Base-by-base conservation (phyloP, 1,284 basidiomycete genomes). In the Moniliella sp. region DNA sequence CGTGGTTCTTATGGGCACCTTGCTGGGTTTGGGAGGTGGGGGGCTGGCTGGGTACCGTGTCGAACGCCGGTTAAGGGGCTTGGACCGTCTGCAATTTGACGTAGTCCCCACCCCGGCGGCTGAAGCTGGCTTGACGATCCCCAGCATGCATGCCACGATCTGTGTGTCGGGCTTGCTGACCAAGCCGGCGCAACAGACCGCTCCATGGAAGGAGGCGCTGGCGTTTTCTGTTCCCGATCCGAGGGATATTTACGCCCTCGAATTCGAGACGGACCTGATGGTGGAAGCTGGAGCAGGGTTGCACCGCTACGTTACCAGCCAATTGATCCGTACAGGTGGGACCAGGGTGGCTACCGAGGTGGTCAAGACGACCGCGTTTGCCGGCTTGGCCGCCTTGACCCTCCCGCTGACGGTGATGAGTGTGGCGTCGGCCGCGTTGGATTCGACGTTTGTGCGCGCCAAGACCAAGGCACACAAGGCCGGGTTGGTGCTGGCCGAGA, bases 331-430 rank as follows among this genome's bases (percentile, higher is more conserved):
- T 4, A 40, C 39, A 8, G 40, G 46, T 4, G 51, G 49, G 5
- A 40, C 42, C 2, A 45, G 41, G 18, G 49, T 43, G 4, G 51
- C 43, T 2, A 38, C 42, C 16, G 65, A 70, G 41, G 58, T 70
- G 35, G 60, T 71, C 48, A 69, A 70, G 45, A 59, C 63, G n/a
- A 70, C 69, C 0, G 62, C 66, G 0, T 51, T 70, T 5, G 68
- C 68, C 3, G 67, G 69, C 30, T 64, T 68, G 30, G 64, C 64
- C 0, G 69, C 68, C 2, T 62, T 70, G 31, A 63, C 66, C 2
- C 40, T 70, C 4, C 69, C 69, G 0, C 39, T 68, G 50, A 57
- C 54, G 3, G 45, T 65, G 0, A 61, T 57, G 34, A 51, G 48
- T 26, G 49, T 51, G 1, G 50, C 62, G 3, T 50, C 49, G 2